These are phyloP conservation scores for Coelastrella sp. DNA, from an alignment of 139 green algal genomes.

Conservation along the genomic window DNA sequence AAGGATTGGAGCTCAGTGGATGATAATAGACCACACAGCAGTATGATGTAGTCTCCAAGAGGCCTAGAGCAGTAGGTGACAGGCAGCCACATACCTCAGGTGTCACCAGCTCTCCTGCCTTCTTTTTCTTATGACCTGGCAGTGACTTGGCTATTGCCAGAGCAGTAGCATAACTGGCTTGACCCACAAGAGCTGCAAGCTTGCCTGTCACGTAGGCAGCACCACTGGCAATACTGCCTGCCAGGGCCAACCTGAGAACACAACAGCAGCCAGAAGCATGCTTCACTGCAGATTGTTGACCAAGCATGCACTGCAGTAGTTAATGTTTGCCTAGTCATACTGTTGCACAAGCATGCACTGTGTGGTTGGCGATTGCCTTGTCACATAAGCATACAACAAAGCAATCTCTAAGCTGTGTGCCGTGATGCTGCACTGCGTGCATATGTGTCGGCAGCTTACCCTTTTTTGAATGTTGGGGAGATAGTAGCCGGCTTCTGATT, in stretches of 20 bases:
- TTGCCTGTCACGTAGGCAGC: constrained; percentile 45
- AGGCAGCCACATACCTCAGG: neutral
- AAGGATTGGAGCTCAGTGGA: too few species aligned
- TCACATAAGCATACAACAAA: too few species aligned
- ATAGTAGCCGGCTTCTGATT: constrained; percentile 21
- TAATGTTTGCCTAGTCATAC: too few species aligned
- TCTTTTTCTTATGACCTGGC: constrained; percentile 43
- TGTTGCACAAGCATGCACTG: too few species aligned
- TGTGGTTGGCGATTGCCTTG: too few species aligned
- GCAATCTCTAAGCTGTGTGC: too few species aligned
- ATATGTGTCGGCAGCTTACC: neutral
- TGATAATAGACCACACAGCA: too few species aligned
- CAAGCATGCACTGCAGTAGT: too few species aligned
- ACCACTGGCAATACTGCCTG: constrained; percentile 21
- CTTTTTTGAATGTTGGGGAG: constrained; percentile 36
- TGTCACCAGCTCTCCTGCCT: constrained; percentile 15
- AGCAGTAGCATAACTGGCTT: constrained; percentile 34
- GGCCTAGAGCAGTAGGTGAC: neutral
- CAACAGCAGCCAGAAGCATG: neutral
- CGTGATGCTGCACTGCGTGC: too few species aligned
- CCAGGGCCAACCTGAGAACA: constrained; percentile 8
- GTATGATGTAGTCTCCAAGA: too few species aligned
- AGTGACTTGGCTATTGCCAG: constrained; percentile 43
- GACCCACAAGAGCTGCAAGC: constrained; percentile 27
- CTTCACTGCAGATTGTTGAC: neutral